Conservation (phyloP, 78 protist genomes). For the Dictyostelium purpureum region DNA sequence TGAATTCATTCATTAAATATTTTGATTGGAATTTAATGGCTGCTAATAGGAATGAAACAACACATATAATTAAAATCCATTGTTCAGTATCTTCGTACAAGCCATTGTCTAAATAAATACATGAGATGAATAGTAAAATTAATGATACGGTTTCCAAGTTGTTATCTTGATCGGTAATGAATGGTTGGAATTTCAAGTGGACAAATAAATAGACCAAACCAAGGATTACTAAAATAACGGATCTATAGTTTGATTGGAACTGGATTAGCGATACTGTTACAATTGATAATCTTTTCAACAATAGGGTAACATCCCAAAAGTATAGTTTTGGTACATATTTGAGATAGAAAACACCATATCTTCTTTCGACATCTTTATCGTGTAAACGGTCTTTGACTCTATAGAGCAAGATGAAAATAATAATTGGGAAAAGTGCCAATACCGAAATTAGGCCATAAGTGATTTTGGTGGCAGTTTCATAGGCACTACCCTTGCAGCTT, state of each 20-base stretch:
- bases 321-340: constrained; percentile 33
- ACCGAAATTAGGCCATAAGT: neutral
- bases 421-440: neutral
- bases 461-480: neutral
- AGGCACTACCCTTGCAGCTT: constrained; percentile 1
- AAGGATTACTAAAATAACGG: constrained; percentile 5
- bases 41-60: constrained; percentile 1
- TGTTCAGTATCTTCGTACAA: constrained; percentile 45
- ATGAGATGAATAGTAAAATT: constrained; percentile 15
- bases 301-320: constrained; percentile 57
- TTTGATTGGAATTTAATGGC: constrained; percentile 22
- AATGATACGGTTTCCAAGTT: constrained; percentile 53
- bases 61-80: neutral
- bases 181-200: constrained; percentile 53
- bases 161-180: constrained; percentile 14
- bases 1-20: neutral
- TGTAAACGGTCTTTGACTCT: neutral
- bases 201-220: constrained; percentile 14
- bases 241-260: neutral
- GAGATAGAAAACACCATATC: constrained; percentile 53
- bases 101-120: constrained; percentile 61
- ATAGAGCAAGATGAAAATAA: constrained; percentile 4
- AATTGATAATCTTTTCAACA: constrained; percentile 26
- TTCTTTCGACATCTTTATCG: constrained; percentile 24
- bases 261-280: constrained; percentile 24